Percentiles rank a stretch among this genome's conserved stretches.
Conservation (phyloP, 2,329 filamentous ascomycete genomes). For the Colletotrichum sp. region DNA sequence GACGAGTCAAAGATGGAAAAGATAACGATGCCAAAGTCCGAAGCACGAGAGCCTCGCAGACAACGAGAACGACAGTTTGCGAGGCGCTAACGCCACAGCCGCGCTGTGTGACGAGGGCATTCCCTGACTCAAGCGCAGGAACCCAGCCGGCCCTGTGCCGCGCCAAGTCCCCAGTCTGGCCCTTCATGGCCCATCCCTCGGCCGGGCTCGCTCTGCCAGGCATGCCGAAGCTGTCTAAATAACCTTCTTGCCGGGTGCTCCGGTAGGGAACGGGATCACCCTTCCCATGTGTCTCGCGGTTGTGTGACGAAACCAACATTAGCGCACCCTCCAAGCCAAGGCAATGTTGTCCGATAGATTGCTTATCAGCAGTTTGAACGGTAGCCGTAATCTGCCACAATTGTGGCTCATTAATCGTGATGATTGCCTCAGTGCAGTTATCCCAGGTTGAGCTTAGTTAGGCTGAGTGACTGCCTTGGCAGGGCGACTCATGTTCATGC, state of each 20-base stretch:
- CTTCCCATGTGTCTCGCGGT: background rate
- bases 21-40: background rate
- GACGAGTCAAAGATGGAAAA: background rate
- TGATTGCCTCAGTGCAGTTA: background rate
- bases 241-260: background rate
- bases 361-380: background rate
- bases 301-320: background rate
- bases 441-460: background rate
- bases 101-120: background rate
- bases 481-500: background rate
- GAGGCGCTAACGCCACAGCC: background rate
- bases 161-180: background rate
- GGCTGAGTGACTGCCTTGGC: background rate
- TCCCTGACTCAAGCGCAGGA: slow-evolving; percentile 7
- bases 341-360: background rate
- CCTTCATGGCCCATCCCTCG: background rate
- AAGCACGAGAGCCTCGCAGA: background rate
- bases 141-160: background rate
- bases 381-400: background rate
- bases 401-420: background rate
- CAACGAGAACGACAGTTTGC: background rate
- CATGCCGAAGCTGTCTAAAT: background rate
- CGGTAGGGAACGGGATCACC: background rate
- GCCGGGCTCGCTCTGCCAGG: background rate
- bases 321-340: background rate